Evolutionary conservation across 2,329 filamentous ascomycete genomes (phyloP).

Genomic region (Sporothrix inflata): DNA sequence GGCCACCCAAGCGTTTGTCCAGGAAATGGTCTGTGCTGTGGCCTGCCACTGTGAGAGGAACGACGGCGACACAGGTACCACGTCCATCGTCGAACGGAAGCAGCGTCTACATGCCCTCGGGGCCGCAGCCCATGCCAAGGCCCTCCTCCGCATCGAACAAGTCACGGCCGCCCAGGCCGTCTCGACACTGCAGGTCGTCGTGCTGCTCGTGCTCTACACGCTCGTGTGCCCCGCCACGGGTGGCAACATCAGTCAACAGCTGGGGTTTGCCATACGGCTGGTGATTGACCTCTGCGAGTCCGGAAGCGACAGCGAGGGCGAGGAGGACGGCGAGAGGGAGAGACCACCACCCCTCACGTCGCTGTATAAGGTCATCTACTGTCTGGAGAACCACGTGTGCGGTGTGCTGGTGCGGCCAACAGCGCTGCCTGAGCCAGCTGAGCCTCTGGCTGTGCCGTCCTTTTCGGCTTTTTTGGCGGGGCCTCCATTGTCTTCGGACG

Average conservation of each 20-base stretch:
- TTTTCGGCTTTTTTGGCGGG: neutral
- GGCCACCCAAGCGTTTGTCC: constrained; percentile 12
- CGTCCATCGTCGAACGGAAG: neutral
- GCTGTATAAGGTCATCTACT: constrained; percentile 24
- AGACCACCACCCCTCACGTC: neutral
- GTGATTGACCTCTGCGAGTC: constrained; percentile 21
- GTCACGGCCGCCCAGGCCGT: constrained; percentile 16
- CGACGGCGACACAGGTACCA: neutral
- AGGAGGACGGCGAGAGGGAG: neutral
- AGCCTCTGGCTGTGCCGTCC: neutral
- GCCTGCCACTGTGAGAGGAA: constrained; percentile 1
- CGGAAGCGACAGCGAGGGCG: neutral
- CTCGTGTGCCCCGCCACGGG: constrained; percentile 16
- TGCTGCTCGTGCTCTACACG: constrained; percentile 21
- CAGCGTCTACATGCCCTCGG: neutral
- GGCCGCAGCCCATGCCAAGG: neutral
- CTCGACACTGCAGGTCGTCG: constrained; percentile 24
- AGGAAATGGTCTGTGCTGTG: constrained; percentile 22
- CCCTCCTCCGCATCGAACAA: neutral
- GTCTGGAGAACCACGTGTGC: constrained; percentile 26
- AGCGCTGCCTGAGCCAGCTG: constrained; percentile 18
- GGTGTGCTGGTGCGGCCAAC: constrained; percentile 24
- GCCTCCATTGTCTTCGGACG: neutral
- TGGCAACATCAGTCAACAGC: constrained; percentile 26
- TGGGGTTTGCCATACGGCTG: constrained; percentile 24